Evolutionary conservation across 768 basidiomycete genomes (phyloP).

Genomic region (Tephrocybe sp.): DNA sequence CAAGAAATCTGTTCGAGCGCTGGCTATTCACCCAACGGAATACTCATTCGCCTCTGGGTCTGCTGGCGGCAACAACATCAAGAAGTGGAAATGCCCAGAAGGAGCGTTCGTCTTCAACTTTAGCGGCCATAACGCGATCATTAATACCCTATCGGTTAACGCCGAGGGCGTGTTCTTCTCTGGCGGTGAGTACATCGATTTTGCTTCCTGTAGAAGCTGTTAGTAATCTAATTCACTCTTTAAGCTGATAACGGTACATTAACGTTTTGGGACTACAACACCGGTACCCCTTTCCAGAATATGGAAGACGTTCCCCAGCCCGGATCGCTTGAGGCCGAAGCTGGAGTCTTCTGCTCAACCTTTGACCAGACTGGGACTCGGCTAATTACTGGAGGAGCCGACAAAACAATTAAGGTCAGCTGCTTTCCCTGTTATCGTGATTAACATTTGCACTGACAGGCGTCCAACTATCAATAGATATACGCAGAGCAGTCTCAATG

Average conservation of each 20-base stretch:
- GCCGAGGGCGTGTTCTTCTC: constrained; percentile 97
- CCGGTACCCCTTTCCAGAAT: constrained; percentile 93
- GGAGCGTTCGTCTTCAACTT: constrained; percentile 97
- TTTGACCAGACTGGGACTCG: constrained; percentile 96
- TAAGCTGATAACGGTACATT: constrained; percentile 90
- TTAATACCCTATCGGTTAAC: constrained; percentile 94
- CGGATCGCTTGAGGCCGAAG: constrained; percentile 96
- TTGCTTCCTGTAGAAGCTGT: not conserved
- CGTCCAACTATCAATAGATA: constrained; percentile 30
- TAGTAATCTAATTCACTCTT: not conserved
- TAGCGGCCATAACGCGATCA: constrained; percentile 93
- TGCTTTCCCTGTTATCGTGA: constrained; percentile 4
- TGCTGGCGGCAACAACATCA: constrained; percentile 99
- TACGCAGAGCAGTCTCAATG: constrained; percentile 74
- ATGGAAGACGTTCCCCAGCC: constrained; percentile 94
- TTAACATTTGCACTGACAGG: constrained; percentile 6
- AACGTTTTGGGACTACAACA: constrained; percentile 93
- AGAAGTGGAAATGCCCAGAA: constrained; percentile 99
- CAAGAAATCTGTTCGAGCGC: constrained; percentile 94
- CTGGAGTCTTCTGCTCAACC: constrained; percentile 95
- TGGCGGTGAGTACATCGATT: constrained; percentile 61
- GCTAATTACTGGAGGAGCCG: constrained; percentile 93
- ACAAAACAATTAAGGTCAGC: constrained; percentile 96
- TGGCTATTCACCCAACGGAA: constrained; percentile 95
- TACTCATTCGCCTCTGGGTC: constrained; percentile 96